A percentile compares a stretch with the other conserved stretches of the same genome.
Conservation (phyloP, 2,329 filamentous ascomycete genomes). For the Cladophialophora immunda region DNA sequence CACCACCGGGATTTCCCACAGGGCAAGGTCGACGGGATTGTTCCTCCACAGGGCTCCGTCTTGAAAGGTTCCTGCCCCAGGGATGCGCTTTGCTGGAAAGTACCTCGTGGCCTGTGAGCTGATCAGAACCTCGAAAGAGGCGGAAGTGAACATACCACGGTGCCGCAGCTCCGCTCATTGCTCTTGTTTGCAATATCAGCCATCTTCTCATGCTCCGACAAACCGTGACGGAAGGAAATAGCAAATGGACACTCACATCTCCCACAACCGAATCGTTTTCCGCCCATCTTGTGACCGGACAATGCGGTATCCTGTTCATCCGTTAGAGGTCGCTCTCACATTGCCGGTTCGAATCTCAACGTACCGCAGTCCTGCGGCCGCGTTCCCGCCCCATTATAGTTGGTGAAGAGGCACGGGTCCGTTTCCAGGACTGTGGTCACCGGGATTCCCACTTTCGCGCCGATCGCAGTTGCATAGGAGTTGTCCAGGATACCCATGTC, state of each 20-base stretch:
- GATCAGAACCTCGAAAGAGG: constrained; percentile 10
- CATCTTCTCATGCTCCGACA: constrained; percentile 10
- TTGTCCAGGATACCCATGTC: constrained; percentile 37
- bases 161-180: constrained; percentile 37
- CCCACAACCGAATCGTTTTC: constrained; percentile 33
- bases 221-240: constrained; percentile 25
- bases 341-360: constrained; percentile 10
- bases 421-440: constrained; percentile 36
- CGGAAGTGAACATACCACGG: constrained; percentile 28
- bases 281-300: constrained; percentile 28
- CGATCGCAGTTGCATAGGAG: constrained; percentile 34
- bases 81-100: constrained; percentile 38
- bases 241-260: constrained; percentile 33
- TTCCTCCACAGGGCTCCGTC: constrained; percentile 37
- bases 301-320: constrained; percentile 34
- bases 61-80: constrained; percentile 39
- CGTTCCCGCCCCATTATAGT: constrained; percentile 39
- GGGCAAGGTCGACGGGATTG: constrained; percentile 36
- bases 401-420: constrained; percentile 37
- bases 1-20: constrained; percentile 37
- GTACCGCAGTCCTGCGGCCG: constrained; percentile 23
- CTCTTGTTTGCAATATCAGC: constrained; percentile 34
- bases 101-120: constrained; percentile 30
- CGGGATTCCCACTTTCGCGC: constrained; percentile 37
- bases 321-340: constrained; percentile 24